Percentiles rank a stretch among this genome's conserved stretches.
These are phyloP conservation scores for Oryza punctata DNA, from an alignment of 176 grass and related monocot genomes.

Conservation along the genomic window DNA sequence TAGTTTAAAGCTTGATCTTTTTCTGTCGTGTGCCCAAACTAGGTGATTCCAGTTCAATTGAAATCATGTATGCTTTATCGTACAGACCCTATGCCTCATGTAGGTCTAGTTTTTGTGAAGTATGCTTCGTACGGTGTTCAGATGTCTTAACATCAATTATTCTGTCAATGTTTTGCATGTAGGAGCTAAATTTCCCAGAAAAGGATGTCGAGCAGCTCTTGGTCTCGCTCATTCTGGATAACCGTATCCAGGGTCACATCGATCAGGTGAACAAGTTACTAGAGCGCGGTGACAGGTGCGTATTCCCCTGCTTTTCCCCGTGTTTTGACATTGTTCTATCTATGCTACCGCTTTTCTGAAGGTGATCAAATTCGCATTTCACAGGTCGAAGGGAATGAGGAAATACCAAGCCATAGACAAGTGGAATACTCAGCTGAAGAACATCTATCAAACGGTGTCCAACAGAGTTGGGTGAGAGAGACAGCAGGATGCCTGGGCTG, in stretches of 20 bases:
- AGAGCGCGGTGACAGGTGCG: conserved; percentile 83
- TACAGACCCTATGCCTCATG: background rate
- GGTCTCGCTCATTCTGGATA: conserved; percentile 94
- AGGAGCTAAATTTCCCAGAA: conserved; percentile 96
- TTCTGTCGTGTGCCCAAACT: background rate
- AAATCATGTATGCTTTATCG: background rate
- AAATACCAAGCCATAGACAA: conserved; percentile 94
- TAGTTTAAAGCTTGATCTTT: background rate
- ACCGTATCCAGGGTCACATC: conserved; percentile 93
- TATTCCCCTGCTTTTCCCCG: background rate
- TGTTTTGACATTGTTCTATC: background rate
- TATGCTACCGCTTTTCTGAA: background rate
- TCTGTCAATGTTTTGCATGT: conserved; percentile 5
- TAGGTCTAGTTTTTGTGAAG: background rate
- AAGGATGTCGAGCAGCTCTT: conserved; percentile 98
- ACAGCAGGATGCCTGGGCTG: background rate
- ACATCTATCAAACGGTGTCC: conserved; percentile 75
- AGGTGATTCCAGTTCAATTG: background rate
- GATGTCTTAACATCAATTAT: background rate
- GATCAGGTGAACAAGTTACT: conserved; percentile 98
- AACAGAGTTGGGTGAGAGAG: conserved; percentile 75
- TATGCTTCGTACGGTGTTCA: background rate
- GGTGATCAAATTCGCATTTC: conserved; percentile 24
- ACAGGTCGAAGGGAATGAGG: conserved; percentile 88
- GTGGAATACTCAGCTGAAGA: conserved; percentile 93